Evolutionary conservation across 139 green algal genomes (phyloP).

Genomic region (Coelastrella sp.): DNA sequence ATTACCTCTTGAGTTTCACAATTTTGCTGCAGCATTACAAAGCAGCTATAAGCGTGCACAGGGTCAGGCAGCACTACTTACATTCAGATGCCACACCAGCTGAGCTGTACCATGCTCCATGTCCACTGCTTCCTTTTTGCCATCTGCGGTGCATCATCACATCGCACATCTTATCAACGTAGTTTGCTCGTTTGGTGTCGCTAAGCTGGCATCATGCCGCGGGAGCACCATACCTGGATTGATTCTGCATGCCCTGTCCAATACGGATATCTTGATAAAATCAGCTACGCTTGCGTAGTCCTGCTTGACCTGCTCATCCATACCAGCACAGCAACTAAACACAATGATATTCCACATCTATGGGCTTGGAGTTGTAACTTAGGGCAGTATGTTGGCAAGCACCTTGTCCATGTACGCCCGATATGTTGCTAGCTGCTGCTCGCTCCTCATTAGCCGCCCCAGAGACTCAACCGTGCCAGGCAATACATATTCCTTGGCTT

Average conservation of each 20-base stretch:
- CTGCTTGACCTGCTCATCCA: slow-evolving; percentile 26
- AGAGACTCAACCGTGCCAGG: slow-evolving; percentile 49
- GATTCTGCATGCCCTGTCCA: slow-evolving; percentile 29
- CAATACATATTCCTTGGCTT: slow-evolving; percentile 13
- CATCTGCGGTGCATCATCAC: too few species aligned
- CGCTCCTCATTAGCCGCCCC: slow-evolving; percentile 37
- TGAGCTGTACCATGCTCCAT: slow-evolving; percentile 21
- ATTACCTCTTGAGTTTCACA: not conserved
- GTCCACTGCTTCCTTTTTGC: slow-evolving; percentile 47
- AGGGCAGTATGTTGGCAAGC: not conserved
- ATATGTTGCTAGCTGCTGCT: slow-evolving; percentile 47
- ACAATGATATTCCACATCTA: too few species aligned
- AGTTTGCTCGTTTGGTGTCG: too few species aligned
- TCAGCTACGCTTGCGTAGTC: slow-evolving; percentile 52
- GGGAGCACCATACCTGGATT: slow-evolving; percentile 34
- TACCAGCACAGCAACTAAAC: too few species aligned
- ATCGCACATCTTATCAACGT: too few species aligned
- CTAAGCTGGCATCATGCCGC: not conserved
- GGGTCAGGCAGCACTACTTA: slow-evolving; percentile 1
- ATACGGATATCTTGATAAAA: slow-evolving; percentile 50
- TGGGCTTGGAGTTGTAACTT: too few species aligned
- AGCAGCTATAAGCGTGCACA: not conserved
- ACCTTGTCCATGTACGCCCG: slow-evolving; percentile 44
- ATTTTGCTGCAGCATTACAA: not conserved
- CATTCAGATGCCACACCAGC: slow-evolving; percentile 43